Evolutionary conservation across 139 green algal species (phyloP).

Genomic region (Pleodorina starrii): DNA sequence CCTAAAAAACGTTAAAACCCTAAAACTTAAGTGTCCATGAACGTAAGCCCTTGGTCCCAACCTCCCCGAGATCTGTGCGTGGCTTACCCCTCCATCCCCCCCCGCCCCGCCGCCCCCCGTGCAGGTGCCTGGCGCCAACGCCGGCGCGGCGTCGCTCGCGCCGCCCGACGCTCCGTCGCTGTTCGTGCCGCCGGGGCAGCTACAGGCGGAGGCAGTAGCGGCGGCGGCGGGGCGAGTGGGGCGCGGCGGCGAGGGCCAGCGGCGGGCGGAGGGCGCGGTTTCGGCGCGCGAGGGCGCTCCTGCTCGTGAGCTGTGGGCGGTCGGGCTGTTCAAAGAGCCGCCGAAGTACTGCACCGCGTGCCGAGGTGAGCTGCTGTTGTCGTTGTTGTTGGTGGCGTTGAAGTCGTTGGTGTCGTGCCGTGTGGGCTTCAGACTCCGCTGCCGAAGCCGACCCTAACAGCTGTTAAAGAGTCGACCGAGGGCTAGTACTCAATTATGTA

Average conservation of each 20-base stretch:
- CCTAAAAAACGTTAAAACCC: too few species aligned
- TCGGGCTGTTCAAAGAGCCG: slow-evolving; percentile 5
- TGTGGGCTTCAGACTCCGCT: too few species aligned
- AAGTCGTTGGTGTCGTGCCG: too few species aligned
- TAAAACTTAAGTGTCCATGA: too few species aligned
- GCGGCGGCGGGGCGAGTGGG: slow-evolving; percentile 18
- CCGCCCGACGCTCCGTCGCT: slow-evolving; percentile 6
- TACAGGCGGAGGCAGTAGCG: neutral
- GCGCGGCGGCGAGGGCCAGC: slow-evolving; percentile 22
- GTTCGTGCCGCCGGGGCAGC: neutral
- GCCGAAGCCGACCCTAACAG: too few species aligned
- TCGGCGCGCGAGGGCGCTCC: neutral
- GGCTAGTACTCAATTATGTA: neutral
- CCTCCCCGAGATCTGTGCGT: too few species aligned
- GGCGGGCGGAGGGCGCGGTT: neutral
- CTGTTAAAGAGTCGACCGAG: too few species aligned
- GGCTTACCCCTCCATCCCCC: too few species aligned
- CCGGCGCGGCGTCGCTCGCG: neutral
- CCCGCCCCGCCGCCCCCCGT: too few species aligned
- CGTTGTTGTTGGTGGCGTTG: too few species aligned
- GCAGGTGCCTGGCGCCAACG: slow-evolving; percentile 24
- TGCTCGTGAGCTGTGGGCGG: slow-evolving; percentile 54
- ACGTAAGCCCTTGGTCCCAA: too few species aligned
- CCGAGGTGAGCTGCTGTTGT: slow-evolving; percentile 42
- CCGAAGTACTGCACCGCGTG: slow-evolving; percentile 58